Percentiles rank a stretch among this genome's conserved stretches.
Evolutionary conservation across 2,329 filamentous ascomycete species (phyloP).

Genomic region (Salinomyces thailandicus): DNA sequence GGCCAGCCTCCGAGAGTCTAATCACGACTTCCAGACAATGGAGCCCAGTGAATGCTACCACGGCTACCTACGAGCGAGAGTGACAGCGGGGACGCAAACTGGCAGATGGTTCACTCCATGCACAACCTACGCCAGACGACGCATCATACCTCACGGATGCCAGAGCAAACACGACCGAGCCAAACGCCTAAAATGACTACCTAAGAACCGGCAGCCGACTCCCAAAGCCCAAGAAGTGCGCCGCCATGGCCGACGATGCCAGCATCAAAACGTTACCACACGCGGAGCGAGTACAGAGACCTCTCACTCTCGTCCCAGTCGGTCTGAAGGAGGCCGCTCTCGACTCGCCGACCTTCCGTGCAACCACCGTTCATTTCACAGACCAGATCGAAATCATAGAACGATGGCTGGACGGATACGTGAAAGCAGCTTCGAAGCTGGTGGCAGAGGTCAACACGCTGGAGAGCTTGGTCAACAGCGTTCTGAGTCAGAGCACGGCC

Average conservation of each 20-base stretch:
- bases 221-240: no score
- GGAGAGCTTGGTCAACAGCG: constrained; percentile 68
- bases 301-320: constrained; percentile 51
- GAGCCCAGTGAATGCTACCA: no score
- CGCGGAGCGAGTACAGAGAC: constrained; percentile 10
- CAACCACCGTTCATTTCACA: constrained; percentile 71
- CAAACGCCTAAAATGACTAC: no score
- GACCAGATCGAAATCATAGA: constrained; percentile 89
- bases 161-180: no score
- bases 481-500: constrained; percentile 66
- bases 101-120: no score
- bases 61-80: no score
- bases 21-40: no score
- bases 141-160: no score
- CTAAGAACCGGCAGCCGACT: no score
- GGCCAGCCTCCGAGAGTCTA: no score
- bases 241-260: constrained; percentile 6
- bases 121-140: no score
- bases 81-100: no score
- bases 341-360: constrained; percentile 91
- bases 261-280: background rate
- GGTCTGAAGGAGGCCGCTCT: constrained; percentile 88
- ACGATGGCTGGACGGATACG: constrained; percentile 73
- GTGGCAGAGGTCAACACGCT: constrained; percentile 58
- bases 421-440: constrained; percentile 52